Percentiles rank a stretch among this genome's conserved stretches.
Conservation (phyloP, 305 asterid species). For the Euphrasia arctica region DNA sequence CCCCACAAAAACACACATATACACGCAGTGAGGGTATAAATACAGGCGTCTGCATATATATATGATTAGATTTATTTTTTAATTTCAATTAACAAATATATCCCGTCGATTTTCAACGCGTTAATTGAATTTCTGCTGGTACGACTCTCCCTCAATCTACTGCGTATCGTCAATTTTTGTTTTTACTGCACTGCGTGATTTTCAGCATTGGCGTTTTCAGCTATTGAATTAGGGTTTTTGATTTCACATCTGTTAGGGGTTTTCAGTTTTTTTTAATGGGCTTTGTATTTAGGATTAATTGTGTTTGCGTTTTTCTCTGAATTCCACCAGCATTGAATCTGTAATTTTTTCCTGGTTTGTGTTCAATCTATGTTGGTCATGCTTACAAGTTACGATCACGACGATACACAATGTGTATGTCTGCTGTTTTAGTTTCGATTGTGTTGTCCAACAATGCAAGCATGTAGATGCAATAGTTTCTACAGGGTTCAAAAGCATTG, state of each 20-base stretch:
- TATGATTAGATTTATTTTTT: constrained; percentile 19
- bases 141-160: constrained; percentile 31
- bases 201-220: constrained; percentile 47
- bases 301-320: constrained; percentile 6
- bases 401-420: constrained; percentile 11
- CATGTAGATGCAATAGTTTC: background rate
- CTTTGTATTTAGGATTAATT: constrained; percentile 8
- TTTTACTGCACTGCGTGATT: constrained; percentile 27
- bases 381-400: background rate
- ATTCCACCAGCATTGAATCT: constrained; percentile 19
- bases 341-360: background rate
- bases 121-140: constrained; percentile 35
- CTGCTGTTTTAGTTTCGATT: background rate
- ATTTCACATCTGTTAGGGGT: constrained; percentile 40
- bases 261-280: constrained; percentile 15
- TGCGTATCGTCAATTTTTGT: constrained; percentile 15
- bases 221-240: constrained; percentile 40
- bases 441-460: too few species aligned
- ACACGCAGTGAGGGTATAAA: constrained; percentile 10
- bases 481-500: background rate
- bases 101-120: constrained; percentile 27
- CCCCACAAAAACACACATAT: constrained; percentile 7
- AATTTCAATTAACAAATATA: constrained; percentile 9
- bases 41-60: background rate
- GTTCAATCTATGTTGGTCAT: background rate